Base-by-base conservation (phyloP, 2,329 filamentous ascomycete genomes). In the Dactylellina parvicollis region DNA sequence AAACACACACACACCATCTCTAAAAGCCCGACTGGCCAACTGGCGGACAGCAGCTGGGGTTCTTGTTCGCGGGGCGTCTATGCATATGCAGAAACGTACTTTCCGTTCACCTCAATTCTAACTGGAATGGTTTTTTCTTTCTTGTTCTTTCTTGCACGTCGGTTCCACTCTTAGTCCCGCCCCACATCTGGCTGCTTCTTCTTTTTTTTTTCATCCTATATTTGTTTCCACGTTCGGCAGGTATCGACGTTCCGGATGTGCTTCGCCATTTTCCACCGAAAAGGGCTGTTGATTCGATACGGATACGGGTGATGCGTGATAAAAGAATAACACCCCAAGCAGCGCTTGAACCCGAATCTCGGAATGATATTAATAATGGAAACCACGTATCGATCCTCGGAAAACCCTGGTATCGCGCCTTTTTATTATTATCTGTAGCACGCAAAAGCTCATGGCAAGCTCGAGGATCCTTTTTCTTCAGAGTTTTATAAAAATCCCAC, bases 361-460 rank as follows among this genome's bases (percentile, higher is more conserved):
- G 32, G 34, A 18, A 16, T 38, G 52, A 42, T 56, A 56, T 56
- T 56, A 56, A 42, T 56, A 56, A 56, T 56, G 36, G 34, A 56
- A 56, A 56, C 49, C 49, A n/a, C 18, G 14, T 12, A 12, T 36
- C 9, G 9, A 36, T 34, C 49, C 28, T 24, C n/a, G 12, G 4
- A 12, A 28, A 16, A 26, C 26, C 36, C 36, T 42, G 32, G 52
- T 56, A 40, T 56, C 36, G 32, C 52, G 22, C 42, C 42, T 56
- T 56, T n/a, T n/a, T n/a, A n/a, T n/a, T n/a, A n/a, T n/a, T n/a
- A n/a, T n/a, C n/a, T n/a, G n/a, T n/a, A n/a, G n/a, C n/a, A n/a
- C n/a, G n/a, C n/a, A n/a, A n/a, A n/a, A n/a, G n/a, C n/a, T n/a
- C n/a, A 54, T 54, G 30, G 36, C 49, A 30, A 54, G 49, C 49